phyloP scores from a whole-genome alignment of 305 asterid species.

The Fraxinus dipetala region DNA sequence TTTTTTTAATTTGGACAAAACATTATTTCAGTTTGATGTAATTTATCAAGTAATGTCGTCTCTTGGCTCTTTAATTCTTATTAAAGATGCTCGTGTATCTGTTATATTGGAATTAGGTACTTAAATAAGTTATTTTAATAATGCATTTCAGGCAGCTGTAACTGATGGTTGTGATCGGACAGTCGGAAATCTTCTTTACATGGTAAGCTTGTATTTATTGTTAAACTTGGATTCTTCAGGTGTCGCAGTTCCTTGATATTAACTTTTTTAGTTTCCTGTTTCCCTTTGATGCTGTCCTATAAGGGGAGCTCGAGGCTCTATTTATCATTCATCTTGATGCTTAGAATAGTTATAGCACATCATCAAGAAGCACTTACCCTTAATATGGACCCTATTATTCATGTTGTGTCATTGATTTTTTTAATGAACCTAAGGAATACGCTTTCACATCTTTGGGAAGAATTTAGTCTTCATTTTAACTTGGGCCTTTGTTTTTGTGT shows the following conservation, averaged over 20 bases:
- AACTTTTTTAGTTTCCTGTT: constrained; percentile 2
- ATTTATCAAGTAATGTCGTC: neutral
- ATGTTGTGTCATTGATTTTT: neutral
- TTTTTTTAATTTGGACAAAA: neutral
- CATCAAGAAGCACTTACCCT: neutral
- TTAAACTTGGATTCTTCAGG: neutral
- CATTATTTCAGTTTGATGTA: neutral
- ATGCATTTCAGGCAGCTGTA: constrained; percentile 65
- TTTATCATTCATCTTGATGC: neutral
- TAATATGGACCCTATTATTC: neutral
- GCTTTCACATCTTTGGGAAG: neutral
- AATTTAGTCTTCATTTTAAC: neutral
- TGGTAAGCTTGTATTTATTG: constrained; percentile 42
- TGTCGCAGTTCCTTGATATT: neutral
- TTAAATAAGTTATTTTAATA: constrained; percentile 1
- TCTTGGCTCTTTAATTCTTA: constrained; percentile 3
- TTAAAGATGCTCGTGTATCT: constrained; percentile 4
- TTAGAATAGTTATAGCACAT: constrained; percentile 3
- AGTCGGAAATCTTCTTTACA: constrained; percentile 80
- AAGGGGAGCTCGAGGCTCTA: neutral
- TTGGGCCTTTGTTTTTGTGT: neutral
- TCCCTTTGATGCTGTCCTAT: neutral
- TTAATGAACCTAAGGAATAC: neutral
- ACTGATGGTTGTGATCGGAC: constrained; percentile 76
- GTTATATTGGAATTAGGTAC: neutral